Conservation (phyloP, 2,329 filamentous ascomycete species). For the Aureobasidium pullulans region DNA sequence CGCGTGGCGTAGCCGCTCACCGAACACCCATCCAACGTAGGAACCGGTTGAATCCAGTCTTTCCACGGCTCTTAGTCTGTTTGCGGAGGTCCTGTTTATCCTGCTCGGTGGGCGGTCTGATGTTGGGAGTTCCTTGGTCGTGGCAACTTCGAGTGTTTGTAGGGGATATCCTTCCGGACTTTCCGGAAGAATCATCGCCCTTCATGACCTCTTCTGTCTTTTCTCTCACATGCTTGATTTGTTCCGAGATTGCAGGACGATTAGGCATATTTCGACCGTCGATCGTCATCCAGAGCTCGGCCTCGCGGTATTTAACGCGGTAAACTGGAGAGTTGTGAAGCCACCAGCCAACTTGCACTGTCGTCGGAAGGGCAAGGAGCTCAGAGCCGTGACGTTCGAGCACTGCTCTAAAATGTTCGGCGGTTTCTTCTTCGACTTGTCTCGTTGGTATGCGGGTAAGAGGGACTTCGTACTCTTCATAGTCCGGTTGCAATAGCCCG, state of each 20-base stretch:
- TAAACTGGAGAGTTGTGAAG: neutral
- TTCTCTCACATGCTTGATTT: neutral
- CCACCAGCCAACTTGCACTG: constrained; percentile 8
- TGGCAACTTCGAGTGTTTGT: neutral
- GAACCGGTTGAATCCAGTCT: neutral
- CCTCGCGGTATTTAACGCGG: neutral
- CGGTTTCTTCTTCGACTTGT: neutral
- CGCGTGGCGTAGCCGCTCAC: neutral
- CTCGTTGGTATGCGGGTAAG: constrained; percentile 1
- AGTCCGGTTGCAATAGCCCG: neutral
- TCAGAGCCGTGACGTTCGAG: neutral
- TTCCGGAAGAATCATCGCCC: neutral
- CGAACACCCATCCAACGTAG: neutral
- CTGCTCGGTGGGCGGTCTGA: neutral
- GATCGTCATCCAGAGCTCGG: constrained; percentile 5
- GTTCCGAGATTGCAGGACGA: neutral
- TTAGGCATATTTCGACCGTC: constrained; percentile 9
- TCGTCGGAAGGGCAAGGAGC: neutral
- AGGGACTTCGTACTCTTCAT: neutral
- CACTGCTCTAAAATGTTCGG: neutral
- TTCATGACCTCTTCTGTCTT: neutral
- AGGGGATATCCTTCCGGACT: neutral
- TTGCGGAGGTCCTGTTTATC: neutral
- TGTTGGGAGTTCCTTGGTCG: neutral
- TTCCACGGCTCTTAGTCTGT: neutral